Percentiles rank a stretch among this genome's conserved stretches.
phyloP scores from a whole-genome alignment of 768 basidiomycete species.

The Leccinum longicurvipes region DNA sequence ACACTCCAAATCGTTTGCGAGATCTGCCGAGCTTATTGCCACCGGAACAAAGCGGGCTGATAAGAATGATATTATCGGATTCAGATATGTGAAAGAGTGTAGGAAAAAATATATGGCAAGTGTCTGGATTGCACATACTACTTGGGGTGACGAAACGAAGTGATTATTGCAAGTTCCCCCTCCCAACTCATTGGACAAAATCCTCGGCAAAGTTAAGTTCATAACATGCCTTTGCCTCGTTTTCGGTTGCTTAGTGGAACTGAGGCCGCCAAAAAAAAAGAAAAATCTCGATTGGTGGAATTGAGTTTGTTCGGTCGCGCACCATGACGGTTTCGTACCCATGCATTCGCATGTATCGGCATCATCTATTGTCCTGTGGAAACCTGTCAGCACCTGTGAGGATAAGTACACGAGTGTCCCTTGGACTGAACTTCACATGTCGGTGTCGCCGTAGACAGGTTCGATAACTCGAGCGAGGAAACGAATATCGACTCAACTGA shows the following conservation, averaged over 20 bases:
- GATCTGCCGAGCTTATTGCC: conserved; percentile 16
- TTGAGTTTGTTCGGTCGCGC: not conserved
- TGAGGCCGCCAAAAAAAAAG: conserved; percentile 8
- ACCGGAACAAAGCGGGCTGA: conserved; percentile 12
- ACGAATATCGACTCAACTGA: not conserved
- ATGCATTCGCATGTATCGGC: not conserved
- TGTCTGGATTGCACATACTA: not conserved
- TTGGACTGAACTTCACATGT: not conserved
- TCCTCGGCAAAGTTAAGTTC: conserved; percentile 18
- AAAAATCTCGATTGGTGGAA: not conserved
- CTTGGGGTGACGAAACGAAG: not conserved
- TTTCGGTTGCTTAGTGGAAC: conserved; percentile 19
- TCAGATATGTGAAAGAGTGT: not conserved
- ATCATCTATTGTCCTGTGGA: not conserved
- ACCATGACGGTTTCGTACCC: not conserved
- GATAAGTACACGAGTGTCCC: not conserved
- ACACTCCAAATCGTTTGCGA: conserved; percentile 1
- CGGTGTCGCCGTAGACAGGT: too few species aligned
- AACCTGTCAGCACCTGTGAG: not conserved
- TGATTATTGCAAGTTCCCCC: conserved; percentile 5
- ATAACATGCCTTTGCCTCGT: conserved; percentile 22
- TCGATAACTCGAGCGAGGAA: not conserved
- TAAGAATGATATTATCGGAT: not conserved
- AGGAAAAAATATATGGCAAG: not conserved
- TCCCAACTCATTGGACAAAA: not conserved